Evolutionary conservation across 1,139 yeast species (phyloP), one percentile per base, ranked within the genome.

Genomic region (Yamadazyma dendronema): DNA sequence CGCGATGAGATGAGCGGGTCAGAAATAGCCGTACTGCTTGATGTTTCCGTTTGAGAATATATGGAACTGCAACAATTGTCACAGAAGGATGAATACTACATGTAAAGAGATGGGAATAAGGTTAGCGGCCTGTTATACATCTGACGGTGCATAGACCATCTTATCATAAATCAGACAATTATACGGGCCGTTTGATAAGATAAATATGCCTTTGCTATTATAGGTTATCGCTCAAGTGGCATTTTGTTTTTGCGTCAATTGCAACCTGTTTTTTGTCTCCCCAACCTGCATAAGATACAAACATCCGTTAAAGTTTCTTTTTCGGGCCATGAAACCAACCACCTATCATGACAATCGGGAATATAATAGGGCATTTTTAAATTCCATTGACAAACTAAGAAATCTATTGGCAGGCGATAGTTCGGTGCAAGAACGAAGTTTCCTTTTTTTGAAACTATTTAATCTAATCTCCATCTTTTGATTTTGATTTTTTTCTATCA

Each of bases 341-440:
- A 14, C 29, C 9, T 12, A 14, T 6, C 27, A 24, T 8, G n/a
- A 24, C n/a, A 8, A 5, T n/a, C 27, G n/a, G 26, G 6, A n/a
- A 19, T 6, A 19, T 19, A 19, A 19, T 19, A 19, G 22, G 22
- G 22, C 22, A 19, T 19, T 19, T 19, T 19, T 7, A 19, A 19
- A 19, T 19, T 19, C 22, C 22, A 9, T 7, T n/a, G 12, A 12
- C 6, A 8, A 24, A 24, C 5, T 17, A 22, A 12, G 13, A 32
- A 13, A 26, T 34, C 30, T 25, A 36, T 32, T 36, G 38, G 38
- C 22, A 32, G 38, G 12, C 31, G 30, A 32, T 31, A 24, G 22
- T n/a, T 24, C 13, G 4, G n/a, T 8, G 23, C 13, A 28, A 19
- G 9, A 19, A 19, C 8, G 9, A 19, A 19, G 22, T 19, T 6